Evolutionary conservation across 1,284 basidiomycete species (phyloP).

Genomic region (Cutaneotrichosporon cavernicola): DNA sequence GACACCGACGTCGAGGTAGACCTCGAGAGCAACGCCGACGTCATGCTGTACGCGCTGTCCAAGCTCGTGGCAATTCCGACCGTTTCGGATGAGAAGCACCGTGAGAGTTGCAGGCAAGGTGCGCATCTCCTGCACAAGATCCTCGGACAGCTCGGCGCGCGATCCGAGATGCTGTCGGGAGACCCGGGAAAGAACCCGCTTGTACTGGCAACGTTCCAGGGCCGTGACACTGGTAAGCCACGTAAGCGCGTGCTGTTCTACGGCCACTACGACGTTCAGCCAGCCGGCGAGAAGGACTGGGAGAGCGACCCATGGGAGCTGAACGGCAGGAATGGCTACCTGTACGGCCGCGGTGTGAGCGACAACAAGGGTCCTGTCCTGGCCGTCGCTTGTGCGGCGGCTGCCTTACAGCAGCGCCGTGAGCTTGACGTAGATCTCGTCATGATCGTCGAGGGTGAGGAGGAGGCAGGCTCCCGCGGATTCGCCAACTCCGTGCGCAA

Average conservation of each 20-base stretch:
- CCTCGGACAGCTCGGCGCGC: slow-evolving; percentile 77
- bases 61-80: slow-evolving; percentile 86
- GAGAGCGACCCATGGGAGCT: slow-evolving; percentile 79
- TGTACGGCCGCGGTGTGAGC: slow-evolving; percentile 88
- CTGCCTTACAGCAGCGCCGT: slow-evolving; percentile 69
- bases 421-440: slow-evolving; percentile 82
- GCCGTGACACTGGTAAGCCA: slow-evolving; percentile 55
- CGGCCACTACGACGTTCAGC: slow-evolving; percentile 88
- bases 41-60: slow-evolving; percentile 65
- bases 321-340: slow-evolving; percentile 77
- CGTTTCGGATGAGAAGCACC: slow-evolving; percentile 68
- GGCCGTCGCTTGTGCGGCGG: slow-evolving; percentile 84
- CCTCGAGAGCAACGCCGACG: slow-evolving; percentile 50
- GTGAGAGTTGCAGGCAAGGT: slow-evolving; percentile 81
- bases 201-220: slow-evolving; percentile 79
- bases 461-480: slow-evolving; percentile 85
- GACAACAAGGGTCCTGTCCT: slow-evolving; percentile 94
- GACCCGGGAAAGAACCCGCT: slow-evolving; percentile 72
- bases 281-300: slow-evolving; percentile 74
- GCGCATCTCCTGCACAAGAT: slow-evolving; percentile 87
- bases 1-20: slow-evolving; percentile 23
- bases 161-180: slow-evolving; percentile 60
- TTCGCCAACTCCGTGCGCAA: slow-evolving; percentile 72
- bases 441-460: slow-evolving; percentile 92
- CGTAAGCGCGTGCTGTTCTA: slow-evolving; percentile 77